Evolutionary conservation across 352 stramenopile genomes (phyloP), one percentile per base, ranked within the genome.

Genomic region (Pythium pectinolyticum): DNA sequence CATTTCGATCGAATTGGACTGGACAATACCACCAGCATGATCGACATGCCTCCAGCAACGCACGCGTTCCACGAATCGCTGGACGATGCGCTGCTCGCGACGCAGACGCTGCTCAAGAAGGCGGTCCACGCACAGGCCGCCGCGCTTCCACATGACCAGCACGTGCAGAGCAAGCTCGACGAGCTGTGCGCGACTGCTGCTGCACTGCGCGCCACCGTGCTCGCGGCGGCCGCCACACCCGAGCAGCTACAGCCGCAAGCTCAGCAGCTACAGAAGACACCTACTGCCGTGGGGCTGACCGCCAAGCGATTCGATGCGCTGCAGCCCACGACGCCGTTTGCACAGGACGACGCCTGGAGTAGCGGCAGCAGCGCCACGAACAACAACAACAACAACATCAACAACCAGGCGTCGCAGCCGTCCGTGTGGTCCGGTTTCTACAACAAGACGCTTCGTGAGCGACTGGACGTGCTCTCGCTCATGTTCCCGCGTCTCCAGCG

Each of bases 351-450:
- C 19, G 45, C 40, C 11, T 67, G 65, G 58, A 47, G 20, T 9
- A 22, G 53, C 19, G 19, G 49, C 25, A 48, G 9, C 31, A 46
- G 32, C 34, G n/a, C 31, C 17, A 9, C 35, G 1, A 30, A 3
- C 34, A 54, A 10, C 35, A 41, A 9, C 11, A 22, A 11, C 65
- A 5, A 57, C 65, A 14, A 14, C 7, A n/a, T 22, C 15, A 51
- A 34, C 40, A 49, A 31, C 20, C 41, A 49, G 19, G 59, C 66
- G 35, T 76, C 63, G 27, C 86, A 95, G 74, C 86, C 84, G 50
- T 92, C 82, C 3, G 70, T 95, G 27, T 95, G 86, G 86, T 95
- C 86, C 14, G 86, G 86, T 3, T 95, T 95, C 47, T 95, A 95
- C 74, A 95, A 91, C 77, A 95, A 95, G 75, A 95, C 86, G 45